phyloP scores from a whole-genome alignment of 257 asterid species.

The Solanum lycopersicoides region DNA sequence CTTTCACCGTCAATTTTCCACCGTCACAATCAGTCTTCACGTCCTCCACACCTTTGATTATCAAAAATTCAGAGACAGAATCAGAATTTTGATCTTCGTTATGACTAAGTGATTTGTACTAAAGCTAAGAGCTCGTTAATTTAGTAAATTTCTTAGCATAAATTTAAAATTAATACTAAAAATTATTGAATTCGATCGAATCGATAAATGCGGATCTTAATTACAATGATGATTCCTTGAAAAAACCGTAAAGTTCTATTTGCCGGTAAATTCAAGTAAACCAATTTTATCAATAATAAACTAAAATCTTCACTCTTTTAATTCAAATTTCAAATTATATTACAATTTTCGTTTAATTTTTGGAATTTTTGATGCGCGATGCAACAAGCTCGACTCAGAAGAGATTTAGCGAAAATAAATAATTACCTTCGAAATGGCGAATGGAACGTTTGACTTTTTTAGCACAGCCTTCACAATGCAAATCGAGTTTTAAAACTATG shows the following conservation, averaged over 20 bases:
- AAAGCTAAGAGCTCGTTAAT: neutral
- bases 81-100: neutral
- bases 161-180: neutral
- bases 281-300: neutral
- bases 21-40: conserved; percentile 57
- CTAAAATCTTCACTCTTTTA: neutral
- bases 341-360: too few species aligned
- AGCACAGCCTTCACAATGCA: conserved; percentile 94
- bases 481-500: conserved; percentile 60
- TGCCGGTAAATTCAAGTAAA: conserved; percentile 12
- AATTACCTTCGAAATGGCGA: conserved; percentile 39
- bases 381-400: too few species aligned
- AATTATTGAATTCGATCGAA: neutral
- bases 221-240: conserved; percentile 18
- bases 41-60: conserved; percentile 55
- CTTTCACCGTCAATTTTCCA: conserved; percentile 71
- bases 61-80: neutral
- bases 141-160: neutral
- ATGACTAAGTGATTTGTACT: too few species aligned
- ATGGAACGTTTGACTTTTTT: conserved; percentile 70
- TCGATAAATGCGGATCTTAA: conserved; percentile 5
- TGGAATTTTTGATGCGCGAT: too few species aligned
- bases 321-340: neutral
- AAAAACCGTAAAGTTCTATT: conserved; percentile 27
- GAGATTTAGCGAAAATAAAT: too few species aligned